phyloP scores from a whole-genome alignment of 2,329 filamentous ascomycete species.

The Lachnellula cervina region DNA sequence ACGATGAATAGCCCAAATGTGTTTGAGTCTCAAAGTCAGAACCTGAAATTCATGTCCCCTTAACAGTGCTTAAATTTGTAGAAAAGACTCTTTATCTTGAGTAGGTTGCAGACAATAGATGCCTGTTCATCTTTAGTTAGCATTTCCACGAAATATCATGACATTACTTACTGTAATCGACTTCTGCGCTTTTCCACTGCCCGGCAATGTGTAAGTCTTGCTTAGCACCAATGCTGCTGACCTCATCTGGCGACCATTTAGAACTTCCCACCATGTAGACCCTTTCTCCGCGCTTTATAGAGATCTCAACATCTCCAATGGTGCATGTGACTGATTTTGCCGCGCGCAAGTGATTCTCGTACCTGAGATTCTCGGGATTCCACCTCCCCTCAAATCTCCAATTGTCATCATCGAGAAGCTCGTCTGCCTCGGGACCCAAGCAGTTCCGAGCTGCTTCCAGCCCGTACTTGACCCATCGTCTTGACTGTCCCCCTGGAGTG shows the following conservation, averaged over 20 bases:
- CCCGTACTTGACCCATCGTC: not conserved
- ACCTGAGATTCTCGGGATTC: not conserved
- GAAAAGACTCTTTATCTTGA: not conserved
- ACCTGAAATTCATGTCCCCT: too few species aligned
- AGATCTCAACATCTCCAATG: not conserved
- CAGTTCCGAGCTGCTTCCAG: not conserved
- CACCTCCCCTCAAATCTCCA: not conserved
- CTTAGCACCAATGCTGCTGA: not conserved
- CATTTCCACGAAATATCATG: not conserved
- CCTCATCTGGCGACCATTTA: not conserved
- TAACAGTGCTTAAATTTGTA: too few species aligned
- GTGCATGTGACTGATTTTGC: not conserved
- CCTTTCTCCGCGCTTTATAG: not conserved
- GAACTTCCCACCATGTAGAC: not conserved
- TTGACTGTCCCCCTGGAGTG: not conserved
- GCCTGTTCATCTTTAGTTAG: not conserved
- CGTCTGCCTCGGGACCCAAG: not conserved
- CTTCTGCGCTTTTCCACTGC: not conserved
- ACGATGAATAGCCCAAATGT: too few species aligned
- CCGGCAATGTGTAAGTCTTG: not conserved
- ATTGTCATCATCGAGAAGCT: not conserved
- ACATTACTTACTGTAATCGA: not conserved
- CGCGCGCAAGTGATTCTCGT: not conserved
- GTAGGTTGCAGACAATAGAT: not conserved
- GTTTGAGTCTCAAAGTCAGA: too few species aligned